phyloP scores from a whole-genome alignment of 2,329 filamentous ascomycete genomes.

The Diaporthe eres region DNA sequence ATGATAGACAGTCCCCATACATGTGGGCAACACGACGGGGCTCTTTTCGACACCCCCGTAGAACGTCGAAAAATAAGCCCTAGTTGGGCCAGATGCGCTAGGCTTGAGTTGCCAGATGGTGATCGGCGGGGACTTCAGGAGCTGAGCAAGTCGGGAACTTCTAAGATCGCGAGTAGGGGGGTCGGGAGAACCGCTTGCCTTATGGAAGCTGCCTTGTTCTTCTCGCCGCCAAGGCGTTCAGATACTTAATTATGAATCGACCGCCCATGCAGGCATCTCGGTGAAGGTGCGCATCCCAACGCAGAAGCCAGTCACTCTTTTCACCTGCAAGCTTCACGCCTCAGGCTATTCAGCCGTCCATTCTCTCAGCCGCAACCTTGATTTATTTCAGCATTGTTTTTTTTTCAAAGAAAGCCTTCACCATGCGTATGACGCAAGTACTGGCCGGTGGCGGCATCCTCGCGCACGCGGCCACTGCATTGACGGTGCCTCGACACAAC shows the following conservation, averaged over 20 bases:
- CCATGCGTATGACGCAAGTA: slow-evolving; percentile 25
- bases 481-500: slow-evolving; percentile 24
- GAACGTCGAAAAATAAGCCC: not conserved
- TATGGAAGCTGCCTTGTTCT: not conserved
- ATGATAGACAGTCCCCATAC: slow-evolving; percentile 3
- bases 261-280: slow-evolving; percentile 11
- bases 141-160: slow-evolving; percentile 4
- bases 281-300: slow-evolving; percentile 1
- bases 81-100: not conserved
- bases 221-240: not conserved
- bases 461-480: not conserved
- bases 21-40: slow-evolving; percentile 7
- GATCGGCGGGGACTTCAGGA: slow-evolving; percentile 11
- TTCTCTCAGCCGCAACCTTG: slow-evolving; percentile 12
- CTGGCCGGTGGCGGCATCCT: slow-evolving; percentile 7
- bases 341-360: slow-evolving; percentile 23
- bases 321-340: slow-evolving; percentile 15
- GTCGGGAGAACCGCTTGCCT: not conserved
- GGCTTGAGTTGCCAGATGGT: slow-evolving; percentile 14
- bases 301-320: slow-evolving; percentile 26
- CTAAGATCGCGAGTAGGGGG: slow-evolving; percentile 10
- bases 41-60: not conserved
- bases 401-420: not conserved
- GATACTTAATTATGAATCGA: slow-evolving; percentile 24
- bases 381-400: not conserved